Percentiles rank a stretch among this genome's conserved stretches.
Conservation (phyloP, 2,329 filamentous ascomycete genomes). For the Fusarium tuaranense region DNA sequence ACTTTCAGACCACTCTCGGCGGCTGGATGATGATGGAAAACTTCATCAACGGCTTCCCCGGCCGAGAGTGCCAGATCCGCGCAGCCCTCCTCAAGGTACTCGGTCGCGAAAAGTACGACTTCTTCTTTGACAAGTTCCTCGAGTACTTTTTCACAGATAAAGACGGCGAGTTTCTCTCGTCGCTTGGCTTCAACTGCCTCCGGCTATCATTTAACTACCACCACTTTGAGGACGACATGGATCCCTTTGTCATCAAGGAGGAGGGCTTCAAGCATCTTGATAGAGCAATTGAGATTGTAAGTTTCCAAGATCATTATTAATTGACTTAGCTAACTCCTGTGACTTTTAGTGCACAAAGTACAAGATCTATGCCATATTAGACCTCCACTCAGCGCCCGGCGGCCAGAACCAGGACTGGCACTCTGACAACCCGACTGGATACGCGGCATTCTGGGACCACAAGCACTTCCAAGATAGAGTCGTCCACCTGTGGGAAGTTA, state of each 20-base stretch:
- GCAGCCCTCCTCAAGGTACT: slow-evolving; percentile 64
- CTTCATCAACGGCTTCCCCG: slow-evolving; percentile 71
- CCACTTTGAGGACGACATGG: slow-evolving; percentile 65
- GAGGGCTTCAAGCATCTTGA: slow-evolving; percentile 64
- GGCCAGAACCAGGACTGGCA: slow-evolving; percentile 63
- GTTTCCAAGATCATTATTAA: neutral
- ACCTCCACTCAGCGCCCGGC: slow-evolving; percentile 58
- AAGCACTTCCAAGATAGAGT: slow-evolving; percentile 58
- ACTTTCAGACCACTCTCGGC: slow-evolving; percentile 40
- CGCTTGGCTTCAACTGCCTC: slow-evolving; percentile 66
- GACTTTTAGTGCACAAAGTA: slow-evolving; percentile 50
- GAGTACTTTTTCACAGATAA: slow-evolving; percentile 69
- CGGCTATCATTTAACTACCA: slow-evolving; percentile 70
- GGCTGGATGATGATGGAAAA: slow-evolving; percentile 64
- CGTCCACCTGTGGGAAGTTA: slow-evolving; percentile 56
- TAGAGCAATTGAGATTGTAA: slow-evolving; percentile 56
- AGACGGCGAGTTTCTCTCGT: slow-evolving; percentile 68
- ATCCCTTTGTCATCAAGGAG: slow-evolving; percentile 60
- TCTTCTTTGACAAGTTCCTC: slow-evolving; percentile 69
- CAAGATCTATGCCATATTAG: slow-evolving; percentile 58
- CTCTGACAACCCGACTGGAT: slow-evolving; percentile 51
- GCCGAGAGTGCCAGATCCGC: slow-evolving; percentile 66
- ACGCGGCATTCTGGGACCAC: slow-evolving; percentile 59
- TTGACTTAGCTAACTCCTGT: neutral
- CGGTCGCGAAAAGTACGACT: slow-evolving; percentile 67